phyloP scores from a whole-genome alignment of 2,329 filamentous ascomycete species.

The Pezicula radicicola region DNA sequence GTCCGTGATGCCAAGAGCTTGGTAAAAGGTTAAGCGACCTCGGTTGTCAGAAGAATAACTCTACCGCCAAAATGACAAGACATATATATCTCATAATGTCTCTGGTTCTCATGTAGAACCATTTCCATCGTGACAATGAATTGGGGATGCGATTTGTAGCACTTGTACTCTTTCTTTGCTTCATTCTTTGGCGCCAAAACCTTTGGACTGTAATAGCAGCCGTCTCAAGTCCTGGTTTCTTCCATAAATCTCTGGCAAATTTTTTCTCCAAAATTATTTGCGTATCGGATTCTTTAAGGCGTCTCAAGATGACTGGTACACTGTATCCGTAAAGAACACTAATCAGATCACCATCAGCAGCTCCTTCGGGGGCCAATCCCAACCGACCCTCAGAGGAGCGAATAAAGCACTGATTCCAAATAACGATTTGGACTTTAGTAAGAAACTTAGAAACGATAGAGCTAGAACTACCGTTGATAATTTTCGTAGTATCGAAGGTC shows the following conservation, averaged over 20 bases:
- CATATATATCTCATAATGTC: not conserved
- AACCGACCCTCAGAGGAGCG: not conserved
- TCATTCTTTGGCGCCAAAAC: no score
- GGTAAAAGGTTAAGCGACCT: no score
- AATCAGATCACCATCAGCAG: constrained; percentile 5
- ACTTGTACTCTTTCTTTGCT: no score
- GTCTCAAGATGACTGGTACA: constrained; percentile 11
- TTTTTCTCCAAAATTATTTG: not conserved
- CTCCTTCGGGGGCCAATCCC: constrained; percentile 4
- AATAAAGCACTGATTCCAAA: constrained; percentile 13
- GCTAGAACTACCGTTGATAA: constrained; percentile 3
- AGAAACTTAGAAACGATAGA: constrained; percentile 9
- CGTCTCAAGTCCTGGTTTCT: no score
- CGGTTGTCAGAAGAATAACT: no score
- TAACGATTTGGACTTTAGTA: constrained; percentile 9
- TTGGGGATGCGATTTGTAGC: no score
- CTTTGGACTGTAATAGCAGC: no score
- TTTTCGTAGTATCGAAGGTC: constrained; percentile 8
- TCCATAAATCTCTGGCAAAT: no score
- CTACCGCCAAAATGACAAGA: no score
- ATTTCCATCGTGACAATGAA: not conserved
- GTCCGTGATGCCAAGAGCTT: no score
- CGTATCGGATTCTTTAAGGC: not conserved
- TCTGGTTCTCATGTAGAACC: no score
- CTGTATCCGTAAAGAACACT: constrained; percentile 10